A percentile compares a stretch with the other conserved stretches of the same genome.
Evolutionary conservation across 164 flowering plant species (phyloP).

Genomic region (Malania oleifera): DNA sequence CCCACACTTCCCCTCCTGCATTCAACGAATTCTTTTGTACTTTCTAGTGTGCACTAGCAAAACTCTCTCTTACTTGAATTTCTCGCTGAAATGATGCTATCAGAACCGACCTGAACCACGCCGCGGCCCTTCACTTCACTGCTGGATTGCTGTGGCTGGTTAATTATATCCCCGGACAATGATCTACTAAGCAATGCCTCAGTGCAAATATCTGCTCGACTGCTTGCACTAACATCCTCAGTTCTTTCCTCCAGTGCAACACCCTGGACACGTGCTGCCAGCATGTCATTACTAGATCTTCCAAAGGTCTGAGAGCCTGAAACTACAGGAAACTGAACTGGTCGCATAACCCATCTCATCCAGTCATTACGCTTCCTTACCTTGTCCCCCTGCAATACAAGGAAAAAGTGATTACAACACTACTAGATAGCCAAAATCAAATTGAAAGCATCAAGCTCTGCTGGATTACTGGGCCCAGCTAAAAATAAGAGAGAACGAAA

Average conservation of each 20-base stretch:
- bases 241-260: conserved; percentile 22
- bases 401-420: background rate
- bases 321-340: conserved; percentile 17
- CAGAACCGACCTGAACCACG: conserved; percentile 11
- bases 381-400: conserved; percentile 39
- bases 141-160: conserved; percentile 10
- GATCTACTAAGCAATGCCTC: conserved; percentile 12
- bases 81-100: conserved; percentile 12
- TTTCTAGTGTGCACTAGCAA: conserved; percentile 4
- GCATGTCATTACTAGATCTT: conserved; percentile 11
- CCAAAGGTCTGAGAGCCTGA: conserved; percentile 16
- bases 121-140: conserved; percentile 11
- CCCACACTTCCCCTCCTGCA: background rate
- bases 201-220: conserved; percentile 4
- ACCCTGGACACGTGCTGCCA: conserved; percentile 15
- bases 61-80: conserved; percentile 13
- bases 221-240: background rate
- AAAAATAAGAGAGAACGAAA: too few species aligned
- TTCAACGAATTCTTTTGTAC: background rate
- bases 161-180: conserved; percentile 23
- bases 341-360: conserved; percentile 45
- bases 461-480: too few species aligned
- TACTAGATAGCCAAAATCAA: background rate
- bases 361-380: conserved; percentile 52
- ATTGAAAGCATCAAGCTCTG: background rate